Base-by-base conservation (phyloP, 2,329 filamentous ascomycete genomes). In the Phaeoacremonium minimum region DNA sequence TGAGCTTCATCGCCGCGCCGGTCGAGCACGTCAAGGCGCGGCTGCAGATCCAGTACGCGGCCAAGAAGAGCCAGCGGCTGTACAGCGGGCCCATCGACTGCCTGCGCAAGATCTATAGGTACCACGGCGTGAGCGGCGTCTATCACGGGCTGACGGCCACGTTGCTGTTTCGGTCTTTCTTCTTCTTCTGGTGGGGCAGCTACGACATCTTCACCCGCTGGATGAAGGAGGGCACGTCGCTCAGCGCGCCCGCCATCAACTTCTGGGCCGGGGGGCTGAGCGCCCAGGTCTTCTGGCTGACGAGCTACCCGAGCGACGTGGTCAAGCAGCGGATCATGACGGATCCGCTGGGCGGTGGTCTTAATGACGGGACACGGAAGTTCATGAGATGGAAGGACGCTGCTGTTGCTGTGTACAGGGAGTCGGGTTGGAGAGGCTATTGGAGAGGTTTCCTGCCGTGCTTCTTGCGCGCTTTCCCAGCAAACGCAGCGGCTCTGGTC, bases 321-420 rank as follows among this genome's bases (percentile, higher is more conserved):
- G 82, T 97, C 37, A 97, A 97, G 73, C 91, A 97, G 69, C 76
- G 89, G 19, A 85, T 98, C 56, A 97, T 98, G 93, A 96, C 91
- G 12, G 93, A 97, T 62, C 81, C 87, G 5, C 66, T 97, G 35
- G 90, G 85, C 2, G 83, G 84, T 1, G 69, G 67, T 2, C 62
- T 90, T 11, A 68, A 72, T 14, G 84, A 88, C 46, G 81, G 85
- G 8, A 68, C 74, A 40, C 75, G 80, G 43, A 77, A 69, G 47
- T 97, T 90, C 56, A 69, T 64, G 11, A 66, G 72, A 33, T 97
- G 93, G 93, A 79, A 73, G 55, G 80, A 91, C 48, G 93, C 91
- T 0, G 91, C 87, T 0, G 67, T 57, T 35, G 76, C 84, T 1
- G 85, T 97, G 2, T 94, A 85, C 51, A 69, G 68, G 32, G 89